Base-by-base conservation (phyloP, 1,284 basidiomycete genomes). In the Cutaneotrichosporon mucoides region DNA sequence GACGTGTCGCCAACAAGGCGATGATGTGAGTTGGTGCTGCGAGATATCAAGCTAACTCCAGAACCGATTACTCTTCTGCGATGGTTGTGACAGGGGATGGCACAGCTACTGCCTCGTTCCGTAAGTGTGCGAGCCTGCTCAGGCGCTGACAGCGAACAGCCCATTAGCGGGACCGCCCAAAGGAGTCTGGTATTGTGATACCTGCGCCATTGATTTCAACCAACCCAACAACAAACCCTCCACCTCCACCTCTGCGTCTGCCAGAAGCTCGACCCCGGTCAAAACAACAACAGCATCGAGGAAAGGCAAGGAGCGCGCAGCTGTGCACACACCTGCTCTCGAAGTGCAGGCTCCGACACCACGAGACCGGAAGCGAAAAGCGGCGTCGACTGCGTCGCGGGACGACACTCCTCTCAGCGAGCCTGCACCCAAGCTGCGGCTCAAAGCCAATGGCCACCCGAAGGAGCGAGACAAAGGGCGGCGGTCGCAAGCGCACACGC, bases 31-130 rank as follows among this genome's bases (percentile, higher is more conserved):
- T 82, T 6, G 7, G 1, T 1, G 0, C n/a, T 2, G 1, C 4
- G 0, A 12, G 8, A 13, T 2, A 2, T 4, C 3, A n/a, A n/a
- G n/a, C n/a, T n/a, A n/a, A n/a, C n/a, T n/a, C n/a, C n/a, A 95
- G 91, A 86, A 83, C 57, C 83, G 85, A 59, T 87, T 98, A 68
- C 79, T 98, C 64, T 90, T 98, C 68, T 99, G 95, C 76, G 95
- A 98, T 80, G 84, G 82, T 53, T 99, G 95, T 75, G 95, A 99
- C 81, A 83, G 92, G 81, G 92, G 91, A 41, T 97, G 90, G 90
- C 95, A 99, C 76, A 86, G 88, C 79, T 85, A 89, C 68, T 97
- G 94, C 77, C 82, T 97, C 51, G 73, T 82, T 15, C 92, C 92
- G 67, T 80, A 75, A 41, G 76, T 81, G 2, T 36, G 8, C 2